These are phyloP conservation scores for Cyberlindnera bimundalis DNA, from an alignment of 805 yeast genomes.

Conservation along the genomic window DNA sequence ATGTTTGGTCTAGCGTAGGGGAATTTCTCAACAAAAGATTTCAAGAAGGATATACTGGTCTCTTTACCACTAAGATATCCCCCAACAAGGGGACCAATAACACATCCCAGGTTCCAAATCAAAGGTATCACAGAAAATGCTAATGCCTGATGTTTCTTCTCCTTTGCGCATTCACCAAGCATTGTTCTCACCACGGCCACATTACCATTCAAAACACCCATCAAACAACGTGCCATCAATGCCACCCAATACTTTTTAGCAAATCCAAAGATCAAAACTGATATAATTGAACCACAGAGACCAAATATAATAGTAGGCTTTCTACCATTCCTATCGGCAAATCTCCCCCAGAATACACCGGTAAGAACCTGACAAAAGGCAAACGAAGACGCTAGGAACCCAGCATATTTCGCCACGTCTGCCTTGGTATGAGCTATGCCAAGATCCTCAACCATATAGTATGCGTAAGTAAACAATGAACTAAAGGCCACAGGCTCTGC, in stretches of 20 bases:
- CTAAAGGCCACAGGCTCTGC: slow-evolving; percentile 18
- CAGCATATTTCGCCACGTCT: slow-evolving; percentile 14
- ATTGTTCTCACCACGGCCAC: slow-evolving; percentile 17
- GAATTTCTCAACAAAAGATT: slow-evolving; percentile 7
- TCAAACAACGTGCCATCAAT: slow-evolving; percentile 5
- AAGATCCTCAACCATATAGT: slow-evolving; percentile 17
- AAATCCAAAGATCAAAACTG: slow-evolving; percentile 13
- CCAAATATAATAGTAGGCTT: slow-evolving; percentile 16
- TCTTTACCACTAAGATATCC: slow-evolving; percentile 15
- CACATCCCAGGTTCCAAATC: slow-evolving; percentile 11
- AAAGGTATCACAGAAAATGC: slow-evolving; percentile 16
- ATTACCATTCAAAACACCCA: slow-evolving; percentile 16
- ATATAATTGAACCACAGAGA: slow-evolving; percentile 10
- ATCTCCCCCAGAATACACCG: slow-evolving; percentile 14
- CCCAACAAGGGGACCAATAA: slow-evolving; percentile 16
- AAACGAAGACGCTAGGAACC: slow-evolving; percentile 12
- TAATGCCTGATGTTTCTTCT: slow-evolving; percentile 15
- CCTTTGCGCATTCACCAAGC: slow-evolving; percentile 15
- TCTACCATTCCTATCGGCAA: slow-evolving; percentile 15
- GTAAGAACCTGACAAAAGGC: slow-evolving; percentile 14
- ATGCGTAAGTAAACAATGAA: slow-evolving; percentile 15
- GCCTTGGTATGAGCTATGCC: slow-evolving; percentile 13
- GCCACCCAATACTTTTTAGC: slow-evolving; percentile 11
- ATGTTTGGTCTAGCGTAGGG: slow-evolving; percentile 17
- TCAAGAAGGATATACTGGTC: slow-evolving; percentile 5